Conservation (phyloP, 805 yeast species). For the Candida endomychidarum region DNA sequence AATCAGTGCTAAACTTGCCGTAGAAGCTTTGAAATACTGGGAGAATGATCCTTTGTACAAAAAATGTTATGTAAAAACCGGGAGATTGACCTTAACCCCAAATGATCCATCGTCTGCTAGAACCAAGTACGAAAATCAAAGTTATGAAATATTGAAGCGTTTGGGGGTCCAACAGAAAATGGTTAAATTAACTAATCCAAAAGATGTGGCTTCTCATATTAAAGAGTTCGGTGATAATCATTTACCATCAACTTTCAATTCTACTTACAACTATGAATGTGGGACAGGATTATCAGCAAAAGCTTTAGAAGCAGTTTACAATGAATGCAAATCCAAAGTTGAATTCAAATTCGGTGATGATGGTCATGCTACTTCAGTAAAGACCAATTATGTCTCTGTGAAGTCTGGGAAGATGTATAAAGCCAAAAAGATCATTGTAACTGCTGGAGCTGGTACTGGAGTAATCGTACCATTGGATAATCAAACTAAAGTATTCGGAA, state of each 20-base stretch:
- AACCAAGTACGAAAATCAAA: constrained; percentile 14
- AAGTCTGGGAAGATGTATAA: constrained; percentile 23
- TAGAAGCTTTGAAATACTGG: constrained; percentile 40
- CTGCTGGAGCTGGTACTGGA: constrained; percentile 41
- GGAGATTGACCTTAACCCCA: constrained; percentile 17
- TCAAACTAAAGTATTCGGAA: constrained; percentile 38
- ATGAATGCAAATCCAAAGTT: constrained; percentile 8
- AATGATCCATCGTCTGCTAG: constrained; percentile 11
- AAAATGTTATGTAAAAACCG: constrained; percentile 14
- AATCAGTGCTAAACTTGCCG: constrained; percentile 28
- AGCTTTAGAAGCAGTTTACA: constrained; percentile 16
- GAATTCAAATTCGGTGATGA: constrained; percentile 16
- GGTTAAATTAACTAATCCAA: constrained; percentile 8
- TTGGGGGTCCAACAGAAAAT: constrained; percentile 14
- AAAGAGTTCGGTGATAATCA: constrained; percentile 12
- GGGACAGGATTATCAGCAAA: constrained; percentile 17
- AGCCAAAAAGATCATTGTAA: constrained; percentile 33
- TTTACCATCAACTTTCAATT: constrained; percentile 10
- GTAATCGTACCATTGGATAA: constrained; percentile 25
- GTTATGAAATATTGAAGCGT: constrained; percentile 11
- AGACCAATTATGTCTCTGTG: constrained; percentile 8
- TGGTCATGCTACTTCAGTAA: constrained; percentile 12
- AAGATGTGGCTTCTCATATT: constrained; percentile 8
- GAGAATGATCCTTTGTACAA: constrained; percentile 34
- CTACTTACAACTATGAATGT: constrained; percentile 16